Evolutionary conservation across 2,329 filamentous ascomycete genomes (phyloP), one percentile per base, ranked within the genome.

Genomic region (Hymenoscyphus fraxineus): DNA sequence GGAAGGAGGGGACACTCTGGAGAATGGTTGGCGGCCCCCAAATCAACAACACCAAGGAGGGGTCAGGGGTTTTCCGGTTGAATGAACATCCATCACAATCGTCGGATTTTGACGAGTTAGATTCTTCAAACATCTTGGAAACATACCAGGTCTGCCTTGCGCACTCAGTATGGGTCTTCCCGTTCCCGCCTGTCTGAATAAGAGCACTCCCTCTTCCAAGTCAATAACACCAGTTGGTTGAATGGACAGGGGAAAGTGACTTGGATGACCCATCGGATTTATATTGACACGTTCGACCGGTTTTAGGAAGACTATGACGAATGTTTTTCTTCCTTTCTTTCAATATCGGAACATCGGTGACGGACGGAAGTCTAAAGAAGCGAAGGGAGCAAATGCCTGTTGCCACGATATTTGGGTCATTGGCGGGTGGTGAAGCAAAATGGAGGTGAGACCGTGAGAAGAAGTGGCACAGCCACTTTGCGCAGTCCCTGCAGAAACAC

Each of bases 381-480:
- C 15, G 39, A 59, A 47, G 58, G 54, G 60, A 55, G 40, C 58
- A 55, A 31, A 51, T 60, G 64, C 32, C 32, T 56, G 58, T 60
- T 47, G 55, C 60, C 60, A 60, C 19, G 19, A n/a, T 65, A 56
- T 59, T 55, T 51, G 27, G 31, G 22, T 35, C 16, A 35, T 51
- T 19, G n/a, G n/a, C 44, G 40, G 19, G 16, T n/a, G 19, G 58
- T 56, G 35, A 35, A 41, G 39, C 35, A 57, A 27, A 27, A 39
- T 61, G 27, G 47, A 35, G 22, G 56, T 58, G 40, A 60, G 15
- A 61, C 57, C 58, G 64, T 13, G 41, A 47, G 41, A 47, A 47
- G 44, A 9, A 51, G 40, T 58, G 40, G 63, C 67, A 69, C 66
- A 65, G 68, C 68, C 68, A 65, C 67, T 63, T 63, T 67, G 61